These are phyloP conservation scores for Boletus reticulatus DNA, from an alignment of 768 basidiomycete species.

Conservation along the genomic window DNA sequence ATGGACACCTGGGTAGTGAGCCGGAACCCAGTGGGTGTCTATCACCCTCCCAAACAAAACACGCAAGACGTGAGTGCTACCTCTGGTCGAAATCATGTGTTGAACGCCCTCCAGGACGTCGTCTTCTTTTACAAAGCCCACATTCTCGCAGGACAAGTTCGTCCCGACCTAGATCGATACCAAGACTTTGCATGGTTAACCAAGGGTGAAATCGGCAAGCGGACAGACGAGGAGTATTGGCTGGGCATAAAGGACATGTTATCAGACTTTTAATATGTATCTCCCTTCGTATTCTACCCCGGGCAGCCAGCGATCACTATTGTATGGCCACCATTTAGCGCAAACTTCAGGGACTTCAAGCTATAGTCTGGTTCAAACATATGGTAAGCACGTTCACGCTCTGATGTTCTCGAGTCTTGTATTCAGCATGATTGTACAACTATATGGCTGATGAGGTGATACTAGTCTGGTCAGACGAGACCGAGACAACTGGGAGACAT, in stretches of 20 bases:
- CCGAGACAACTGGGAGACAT: no score
- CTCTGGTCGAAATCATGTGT: neutral
- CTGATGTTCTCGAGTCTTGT: neutral
- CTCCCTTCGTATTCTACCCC: neutral
- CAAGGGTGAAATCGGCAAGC: conserved; percentile 79
- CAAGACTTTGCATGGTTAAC: conserved; percentile 92
- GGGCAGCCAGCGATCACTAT: neutral
- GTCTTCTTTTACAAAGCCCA: conserved; percentile 95
- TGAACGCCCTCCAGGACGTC: conserved; percentile 45
- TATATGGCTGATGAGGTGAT: neutral
- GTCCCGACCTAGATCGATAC: conserved; percentile 50
- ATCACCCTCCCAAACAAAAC: conserved; percentile 46
- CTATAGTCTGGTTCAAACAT: neutral
- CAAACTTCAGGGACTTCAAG: neutral
- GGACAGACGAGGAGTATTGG: conserved; percentile 75
- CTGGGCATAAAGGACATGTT: conserved; percentile 73
- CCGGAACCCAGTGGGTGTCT: conserved; percentile 81
- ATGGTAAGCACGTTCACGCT: neutral
- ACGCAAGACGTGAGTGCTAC: conserved; percentile 36
- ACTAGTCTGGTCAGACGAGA: no score
- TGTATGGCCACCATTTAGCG: neutral
- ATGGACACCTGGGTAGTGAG: conserved; percentile 98
- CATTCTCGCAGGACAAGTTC: conserved; percentile 85
- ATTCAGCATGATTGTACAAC: neutral
- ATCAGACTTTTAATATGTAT: conserved; percentile 49